Conservation (phyloP, 441 rosid species). For the Aleurites moluccanus region DNA sequence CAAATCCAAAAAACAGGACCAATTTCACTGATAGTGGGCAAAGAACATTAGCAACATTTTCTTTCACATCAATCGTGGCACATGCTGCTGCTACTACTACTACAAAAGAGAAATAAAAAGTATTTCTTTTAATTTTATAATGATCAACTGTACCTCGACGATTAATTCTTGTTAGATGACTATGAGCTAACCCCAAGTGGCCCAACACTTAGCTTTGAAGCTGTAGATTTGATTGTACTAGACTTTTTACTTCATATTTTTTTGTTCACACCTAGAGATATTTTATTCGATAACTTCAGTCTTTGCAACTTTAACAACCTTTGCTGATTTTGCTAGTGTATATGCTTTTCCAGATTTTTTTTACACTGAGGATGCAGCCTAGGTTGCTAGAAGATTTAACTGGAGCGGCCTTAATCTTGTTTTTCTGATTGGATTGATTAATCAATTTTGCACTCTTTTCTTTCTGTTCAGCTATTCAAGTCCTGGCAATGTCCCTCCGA, state of each 20-base stretch:
- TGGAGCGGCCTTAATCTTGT: constrained; percentile 32
- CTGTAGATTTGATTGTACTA: constrained; percentile 18
- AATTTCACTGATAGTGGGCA: too few species aligned
- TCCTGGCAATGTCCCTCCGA: constrained; percentile 63
- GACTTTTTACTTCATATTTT: constrained; percentile 4
- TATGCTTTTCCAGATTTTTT: constrained; percentile 45
- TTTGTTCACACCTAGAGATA: constrained; percentile 1
- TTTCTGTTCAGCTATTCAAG: constrained; percentile 59
- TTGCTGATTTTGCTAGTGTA: constrained; percentile 40
- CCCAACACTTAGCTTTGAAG: constrained; percentile 60
- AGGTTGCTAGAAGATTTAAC: constrained; percentile 31
- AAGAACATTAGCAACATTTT: neutral
- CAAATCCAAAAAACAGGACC: neutral
- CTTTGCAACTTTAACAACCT: constrained; percentile 34
- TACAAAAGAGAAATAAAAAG: neutral
- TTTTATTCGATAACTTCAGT: constrained; percentile 24
- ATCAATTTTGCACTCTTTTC: constrained; percentile 48
- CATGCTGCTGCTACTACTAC: constrained; percentile 4
- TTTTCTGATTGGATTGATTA: constrained; percentile 47
- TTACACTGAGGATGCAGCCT: constrained; percentile 30
- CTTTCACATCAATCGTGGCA: neutral
- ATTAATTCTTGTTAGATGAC: constrained; percentile 39
- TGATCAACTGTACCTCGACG: constrained; percentile 30
- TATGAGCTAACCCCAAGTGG: constrained; percentile 60
- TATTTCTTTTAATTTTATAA: neutral